phyloP scores from a whole-genome alignment of 148 eudicot species.

The Hydrangea macrophylla region DNA sequence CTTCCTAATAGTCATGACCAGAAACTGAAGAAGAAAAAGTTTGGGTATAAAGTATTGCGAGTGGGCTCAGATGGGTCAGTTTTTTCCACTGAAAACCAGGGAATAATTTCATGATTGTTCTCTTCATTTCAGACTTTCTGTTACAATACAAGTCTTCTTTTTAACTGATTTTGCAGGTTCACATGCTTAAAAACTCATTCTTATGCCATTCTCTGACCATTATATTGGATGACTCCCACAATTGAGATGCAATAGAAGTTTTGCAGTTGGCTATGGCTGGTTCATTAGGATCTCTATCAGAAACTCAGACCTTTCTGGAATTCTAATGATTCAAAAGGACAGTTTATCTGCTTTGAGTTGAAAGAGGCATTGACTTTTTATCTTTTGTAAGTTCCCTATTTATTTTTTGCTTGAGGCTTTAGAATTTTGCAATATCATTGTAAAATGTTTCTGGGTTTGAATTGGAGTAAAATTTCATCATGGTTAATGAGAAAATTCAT shows the following conservation, averaged over 20 bases:
- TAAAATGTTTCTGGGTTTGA: neutral
- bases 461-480: neutral
- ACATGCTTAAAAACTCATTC: conserved; percentile 40
- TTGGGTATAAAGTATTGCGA: conserved; percentile 21
- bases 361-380: conserved; percentile 10
- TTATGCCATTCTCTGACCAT: conserved; percentile 32
- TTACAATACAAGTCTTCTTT: conserved; percentile 22
- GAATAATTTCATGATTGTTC: conserved; percentile 14
- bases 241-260: conserved; percentile 16
- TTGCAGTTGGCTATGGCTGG: conserved; percentile 15
- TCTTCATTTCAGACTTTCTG: conserved; percentile 21
- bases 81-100: conserved; percentile 67
- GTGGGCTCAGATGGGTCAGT: conserved; percentile 26
- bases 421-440: neutral
- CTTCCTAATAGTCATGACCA: conserved; percentile 22
- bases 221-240: conserved; percentile 4
- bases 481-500: neutral
- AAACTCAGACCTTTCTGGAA: conserved; percentile 5
- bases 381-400: conserved; percentile 29
- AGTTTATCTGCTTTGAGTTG: conserved; percentile 10
- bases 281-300: conserved; percentile 19
- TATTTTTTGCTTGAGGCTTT: neutral
- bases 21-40: conserved; percentile 25
- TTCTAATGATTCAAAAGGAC: conserved; percentile 6
- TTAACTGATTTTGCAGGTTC: conserved; percentile 46